These are phyloP conservation scores for Solanum lycopersicoides DNA, from an alignment of 257 asterid species.

Conservation along the genomic window DNA sequence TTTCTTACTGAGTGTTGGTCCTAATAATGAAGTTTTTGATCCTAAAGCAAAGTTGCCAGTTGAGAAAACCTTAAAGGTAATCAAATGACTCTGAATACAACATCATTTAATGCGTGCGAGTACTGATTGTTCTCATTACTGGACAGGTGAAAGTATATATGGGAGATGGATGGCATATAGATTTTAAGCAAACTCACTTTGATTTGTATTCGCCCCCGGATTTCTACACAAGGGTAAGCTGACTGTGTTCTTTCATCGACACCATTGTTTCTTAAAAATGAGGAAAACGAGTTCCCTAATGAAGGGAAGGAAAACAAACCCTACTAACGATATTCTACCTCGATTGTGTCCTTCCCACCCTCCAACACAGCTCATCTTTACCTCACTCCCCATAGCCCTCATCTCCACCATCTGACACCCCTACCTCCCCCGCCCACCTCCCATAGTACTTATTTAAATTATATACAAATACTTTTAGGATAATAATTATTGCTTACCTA, in stretches of 20 bases:
- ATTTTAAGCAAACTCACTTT: slow-evolving; percentile 82
- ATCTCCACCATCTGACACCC: background rate
- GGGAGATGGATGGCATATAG: slow-evolving; percentile 97
- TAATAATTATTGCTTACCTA: too few relatives aligned
- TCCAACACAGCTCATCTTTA: background rate
- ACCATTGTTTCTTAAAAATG: background rate
- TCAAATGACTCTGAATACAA: background rate
- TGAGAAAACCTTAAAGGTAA: slow-evolving; percentile 62
- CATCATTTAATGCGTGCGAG: background rate
- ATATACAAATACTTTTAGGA: too few relatives aligned
- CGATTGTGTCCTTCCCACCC: background rate
- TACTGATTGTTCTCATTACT: background rate
- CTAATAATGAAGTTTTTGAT: slow-evolving; percentile 32
- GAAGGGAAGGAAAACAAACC: background rate
- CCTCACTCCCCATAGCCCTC: background rate
- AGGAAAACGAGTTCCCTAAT: background rate
- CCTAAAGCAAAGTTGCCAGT: slow-evolving; percentile 40
- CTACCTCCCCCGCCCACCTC: background rate
- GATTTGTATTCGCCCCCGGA: slow-evolving; percentile 84
- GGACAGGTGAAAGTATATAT: slow-evolving; percentile 70
- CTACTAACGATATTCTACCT: background rate
- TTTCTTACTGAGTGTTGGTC: slow-evolving; percentile 38
- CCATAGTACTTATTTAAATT: background rate
- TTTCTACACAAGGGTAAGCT: slow-evolving; percentile 69
- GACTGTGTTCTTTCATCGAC: background rate